A percentile compares a stretch with the other conserved stretches of the same genome.
phyloP scores from a whole-genome alignment of 331 rosid species.

The Ulmus americana region DNA sequence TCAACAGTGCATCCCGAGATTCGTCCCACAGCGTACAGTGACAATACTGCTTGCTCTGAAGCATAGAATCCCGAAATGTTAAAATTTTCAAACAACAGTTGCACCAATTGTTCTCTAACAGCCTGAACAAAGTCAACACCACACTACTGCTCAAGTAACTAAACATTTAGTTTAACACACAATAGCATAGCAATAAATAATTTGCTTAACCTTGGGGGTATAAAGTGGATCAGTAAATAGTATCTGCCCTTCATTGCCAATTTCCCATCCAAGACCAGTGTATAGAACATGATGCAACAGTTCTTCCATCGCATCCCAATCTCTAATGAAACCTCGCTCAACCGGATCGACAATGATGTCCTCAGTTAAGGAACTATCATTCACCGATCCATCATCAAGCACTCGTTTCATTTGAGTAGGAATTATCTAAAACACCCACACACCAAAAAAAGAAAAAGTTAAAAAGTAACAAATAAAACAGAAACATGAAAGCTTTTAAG shows the following conservation, averaged over 20 bases:
- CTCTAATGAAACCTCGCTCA: constrained; percentile 65
- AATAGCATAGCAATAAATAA: not conserved
- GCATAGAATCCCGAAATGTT: constrained; percentile 98
- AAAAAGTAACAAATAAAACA: not conserved
- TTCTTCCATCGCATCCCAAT: constrained; percentile 99
- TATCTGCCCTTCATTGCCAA: constrained; percentile 95
- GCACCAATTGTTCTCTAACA: constrained; percentile 92
- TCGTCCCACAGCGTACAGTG: constrained; percentile 92
- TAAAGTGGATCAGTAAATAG: constrained; percentile 87
- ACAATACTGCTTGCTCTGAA: constrained; percentile 92
- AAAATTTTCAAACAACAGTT: constrained; percentile 94
- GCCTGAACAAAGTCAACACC: constrained; percentile 39
- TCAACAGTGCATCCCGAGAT: constrained; percentile 97
- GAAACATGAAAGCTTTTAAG: too few species aligned
- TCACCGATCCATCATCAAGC: constrained; percentile 51
- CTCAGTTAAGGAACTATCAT: constrained; percentile 38
- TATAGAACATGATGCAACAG: constrained; percentile 76
- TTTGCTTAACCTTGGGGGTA: constrained; percentile 70
- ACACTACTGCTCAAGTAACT: not conserved
- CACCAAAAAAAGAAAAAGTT: not conserved
- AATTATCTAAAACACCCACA: constrained; percentile 43
- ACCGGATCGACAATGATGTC: constrained; percentile 69
- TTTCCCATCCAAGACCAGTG: constrained; percentile 95
- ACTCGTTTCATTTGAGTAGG: constrained; percentile 82
- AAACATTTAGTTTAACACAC: not conserved